phyloP scores from a whole-genome alignment of 2,329 filamentous ascomycete genomes.

The Xylaria sp. region DNA sequence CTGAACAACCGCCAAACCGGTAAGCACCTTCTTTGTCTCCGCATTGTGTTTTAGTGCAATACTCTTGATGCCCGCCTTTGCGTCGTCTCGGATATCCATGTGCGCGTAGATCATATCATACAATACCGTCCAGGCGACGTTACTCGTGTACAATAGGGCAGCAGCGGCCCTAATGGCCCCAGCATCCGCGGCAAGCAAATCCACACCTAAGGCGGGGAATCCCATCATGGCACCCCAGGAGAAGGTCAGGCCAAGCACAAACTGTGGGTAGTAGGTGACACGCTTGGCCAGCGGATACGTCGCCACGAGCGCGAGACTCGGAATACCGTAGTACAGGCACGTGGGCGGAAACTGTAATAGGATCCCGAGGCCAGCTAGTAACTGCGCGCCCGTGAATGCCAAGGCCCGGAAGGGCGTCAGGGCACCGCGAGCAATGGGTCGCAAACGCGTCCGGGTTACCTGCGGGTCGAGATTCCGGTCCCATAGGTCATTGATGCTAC shows the following conservation, averaged over 20 bases:
- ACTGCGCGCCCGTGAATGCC: constrained; percentile 75
- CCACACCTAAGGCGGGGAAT: constrained; percentile 80
- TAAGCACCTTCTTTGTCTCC: constrained; percentile 77
- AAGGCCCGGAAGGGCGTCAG: constrained; percentile 74
- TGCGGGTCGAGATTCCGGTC: constrained; percentile 85
- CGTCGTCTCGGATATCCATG: constrained; percentile 88
- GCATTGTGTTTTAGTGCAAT: constrained; percentile 81
- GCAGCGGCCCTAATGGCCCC: constrained; percentile 62
- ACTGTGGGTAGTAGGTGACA: constrained; percentile 85
- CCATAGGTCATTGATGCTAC: constrained; percentile 90
- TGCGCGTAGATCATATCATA: constrained; percentile 96
- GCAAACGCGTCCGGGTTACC: constrained; percentile 74
- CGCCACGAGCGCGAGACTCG: constrained; percentile 74
- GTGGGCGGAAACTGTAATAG: constrained; percentile 75
- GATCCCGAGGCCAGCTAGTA: constrained; percentile 73
- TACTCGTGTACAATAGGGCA: constrained; percentile 74
- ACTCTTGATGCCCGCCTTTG: constrained; percentile 85
- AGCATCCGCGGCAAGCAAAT: constrained; percentile 67
- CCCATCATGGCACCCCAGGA: constrained; percentile 90
- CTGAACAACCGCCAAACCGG: constrained; percentile 71
- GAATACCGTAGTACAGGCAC: constrained; percentile 79
- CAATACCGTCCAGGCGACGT: constrained; percentile 83
- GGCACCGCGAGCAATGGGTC: constrained; percentile 81
- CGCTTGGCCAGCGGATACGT: constrained; percentile 84
- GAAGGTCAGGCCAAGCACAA: constrained; percentile 82